phyloP scores from a whole-genome alignment of 2,329 filamentous ascomycete genomes.

The Aspergillus clavatus region DNA sequence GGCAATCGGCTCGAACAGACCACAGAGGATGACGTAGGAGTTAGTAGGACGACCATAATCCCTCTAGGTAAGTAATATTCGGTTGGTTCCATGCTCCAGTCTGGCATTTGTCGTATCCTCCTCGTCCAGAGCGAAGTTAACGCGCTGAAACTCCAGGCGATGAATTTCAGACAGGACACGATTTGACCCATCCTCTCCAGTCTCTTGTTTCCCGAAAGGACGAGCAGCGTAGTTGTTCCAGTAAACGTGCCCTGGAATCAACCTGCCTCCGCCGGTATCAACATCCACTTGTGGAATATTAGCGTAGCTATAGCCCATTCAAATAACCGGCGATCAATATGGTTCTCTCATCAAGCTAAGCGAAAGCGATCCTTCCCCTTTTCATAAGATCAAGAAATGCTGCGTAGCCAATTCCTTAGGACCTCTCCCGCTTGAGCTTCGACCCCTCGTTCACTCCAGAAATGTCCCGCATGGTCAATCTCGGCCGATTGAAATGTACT shows the following conservation, averaged over 20 bases:
- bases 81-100: background rate
- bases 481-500: constrained; percentile 49
- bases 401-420: constrained; percentile 39
- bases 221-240: background rate
- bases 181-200: background rate
- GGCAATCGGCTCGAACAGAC: no score
- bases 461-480: constrained; percentile 55
- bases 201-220: background rate
- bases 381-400: constrained; percentile 9
- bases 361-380: no score
- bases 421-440: constrained; percentile 36
- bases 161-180: background rate
- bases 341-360: no score
- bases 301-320: background rate
- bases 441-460: constrained; percentile 56
- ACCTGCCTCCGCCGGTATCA: background rate
- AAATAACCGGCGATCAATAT: no score
- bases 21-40: no score
- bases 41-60: background rate
- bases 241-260: background rate
- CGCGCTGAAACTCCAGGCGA: background rate
- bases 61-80: background rate
- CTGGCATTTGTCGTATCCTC: background rate
- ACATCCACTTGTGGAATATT: background rate
- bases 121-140: background rate